Evolutionary conservation across 1,284 basidiomycete genomes (phyloP).

Genomic region (Leccinum subrobustum): DNA sequence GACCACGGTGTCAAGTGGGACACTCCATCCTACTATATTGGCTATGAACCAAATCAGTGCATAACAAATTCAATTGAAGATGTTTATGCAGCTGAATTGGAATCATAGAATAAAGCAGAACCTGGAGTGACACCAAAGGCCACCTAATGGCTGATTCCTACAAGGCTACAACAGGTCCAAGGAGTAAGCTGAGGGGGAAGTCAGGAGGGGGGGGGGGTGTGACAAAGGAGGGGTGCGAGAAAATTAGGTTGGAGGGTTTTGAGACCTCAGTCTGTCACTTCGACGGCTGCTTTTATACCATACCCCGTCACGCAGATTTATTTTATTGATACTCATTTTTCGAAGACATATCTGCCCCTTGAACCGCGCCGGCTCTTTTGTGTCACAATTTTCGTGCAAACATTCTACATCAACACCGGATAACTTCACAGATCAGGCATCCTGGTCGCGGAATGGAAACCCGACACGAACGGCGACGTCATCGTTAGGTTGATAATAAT

Average conservation of each 20-base stretch:
- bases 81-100: constrained; percentile 30
- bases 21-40: constrained; percentile 33
- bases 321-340: constrained; percentile 15
- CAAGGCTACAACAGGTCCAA: constrained; percentile 3
- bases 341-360: constrained; percentile 9
- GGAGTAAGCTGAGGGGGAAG: neutral
- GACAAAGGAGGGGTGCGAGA: constrained; percentile 15
- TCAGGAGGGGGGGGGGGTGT: neutral
- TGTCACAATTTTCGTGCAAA: constrained; percentile 21
- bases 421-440: constrained; percentile 26
- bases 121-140: constrained; percentile 32
- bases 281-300: constrained; percentile 25
- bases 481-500: constrained; percentile 23
- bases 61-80: constrained; percentile 31
- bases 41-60: constrained; percentile 35
- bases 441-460: constrained; percentile 25
- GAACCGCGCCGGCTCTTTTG: constrained; percentile 11
- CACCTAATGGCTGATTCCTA: constrained; percentile 12
- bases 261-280: neutral
- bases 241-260: constrained; percentile 9
- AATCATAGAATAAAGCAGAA: constrained; percentile 33
- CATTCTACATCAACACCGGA: constrained; percentile 20
- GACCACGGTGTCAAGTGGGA: constrained; percentile 18
- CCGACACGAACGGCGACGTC: constrained; percentile 18
- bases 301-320: constrained; percentile 3